Percentiles rank a stretch among this genome's conserved stretches.
These are phyloP conservation scores for Suillus weaverae DNA, from an alignment of 768 basidiomycete species.

Conservation along the genomic window DNA sequence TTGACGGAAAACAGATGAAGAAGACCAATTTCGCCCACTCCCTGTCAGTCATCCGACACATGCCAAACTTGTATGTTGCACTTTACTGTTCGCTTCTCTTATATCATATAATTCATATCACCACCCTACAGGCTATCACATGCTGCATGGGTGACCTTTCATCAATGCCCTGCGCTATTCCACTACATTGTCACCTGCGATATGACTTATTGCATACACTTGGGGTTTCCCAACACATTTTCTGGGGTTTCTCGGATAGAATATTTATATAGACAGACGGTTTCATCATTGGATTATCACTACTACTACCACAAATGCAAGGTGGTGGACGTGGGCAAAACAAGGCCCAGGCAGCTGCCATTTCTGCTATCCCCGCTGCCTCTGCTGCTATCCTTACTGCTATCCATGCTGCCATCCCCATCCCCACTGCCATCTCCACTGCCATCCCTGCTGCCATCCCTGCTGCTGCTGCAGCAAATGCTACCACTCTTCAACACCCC, in stretches of 20 bases:
- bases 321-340: not conserved
- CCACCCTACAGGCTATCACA: not conserved
- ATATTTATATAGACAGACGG: not conserved
- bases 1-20: not conserved
- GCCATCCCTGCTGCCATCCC: no score
- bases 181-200: no score
- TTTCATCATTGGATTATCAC: not conserved
- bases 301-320: not conserved
- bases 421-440: constrained; percentile 20
- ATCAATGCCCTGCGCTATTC: no score
- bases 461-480: no score
- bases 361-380: no score
- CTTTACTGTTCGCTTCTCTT: not conserved
- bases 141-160: not conserved
- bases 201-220: not conserved
- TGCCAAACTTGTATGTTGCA: not conserved
- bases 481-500: no score
- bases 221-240: not conserved
- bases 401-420: no score
- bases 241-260: not conserved
- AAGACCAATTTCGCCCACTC: not conserved
- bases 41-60: not conserved
- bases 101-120: not conserved
- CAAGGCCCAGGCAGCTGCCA: not conserved
- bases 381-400: no score